Conservation (phyloP, 2,329 filamentous ascomycete species). For the Arthrobotrys entomopaga region DNA sequence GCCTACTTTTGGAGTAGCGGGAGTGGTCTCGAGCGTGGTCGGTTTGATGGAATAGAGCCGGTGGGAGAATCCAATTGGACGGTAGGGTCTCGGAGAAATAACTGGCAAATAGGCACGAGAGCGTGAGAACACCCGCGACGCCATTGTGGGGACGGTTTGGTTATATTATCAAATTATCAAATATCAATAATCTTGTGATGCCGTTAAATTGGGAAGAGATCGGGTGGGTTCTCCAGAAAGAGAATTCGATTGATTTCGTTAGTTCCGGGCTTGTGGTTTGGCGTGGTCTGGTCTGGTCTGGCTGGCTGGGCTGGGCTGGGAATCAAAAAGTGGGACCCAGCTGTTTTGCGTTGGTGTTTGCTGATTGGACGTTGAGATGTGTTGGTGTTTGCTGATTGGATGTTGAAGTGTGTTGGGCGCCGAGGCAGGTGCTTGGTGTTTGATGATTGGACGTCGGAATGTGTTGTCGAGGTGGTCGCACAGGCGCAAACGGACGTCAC, state of each 20-base stretch:
- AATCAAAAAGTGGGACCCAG: no score
- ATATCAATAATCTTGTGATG: background rate
- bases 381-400: no score
- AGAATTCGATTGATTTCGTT: no score
- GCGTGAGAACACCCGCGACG: conserved; percentile 10
- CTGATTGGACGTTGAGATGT: no score
- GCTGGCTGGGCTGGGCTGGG: background rate
- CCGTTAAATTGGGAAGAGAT: conserved; percentile 1
- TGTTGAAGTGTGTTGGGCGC: no score
- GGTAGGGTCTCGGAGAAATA: background rate
- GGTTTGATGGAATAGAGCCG: conserved; percentile 48
- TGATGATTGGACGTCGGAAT: no score
- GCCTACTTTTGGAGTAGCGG: conserved; percentile 60
- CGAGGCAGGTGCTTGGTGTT: no score
- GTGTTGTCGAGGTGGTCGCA: conserved; percentile 12
- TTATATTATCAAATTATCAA: background rate
- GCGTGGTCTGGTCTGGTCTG: no score
- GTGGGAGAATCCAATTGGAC: background rate
- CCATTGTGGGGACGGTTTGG: conserved; percentile 13
- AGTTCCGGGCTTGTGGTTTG: conserved; percentile 3
- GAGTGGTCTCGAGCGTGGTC: conserved; percentile 48
- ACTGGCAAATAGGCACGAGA: conserved; percentile 13
- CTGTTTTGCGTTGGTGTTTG: no score
- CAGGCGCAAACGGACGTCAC: conserved; percentile 12
- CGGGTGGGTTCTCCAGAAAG: background rate